These are phyloP conservation scores for Umbelopsis isabellina DNA, from an alignment of 192 early-diverging fungal genomes.

Conservation along the genomic window DNA sequence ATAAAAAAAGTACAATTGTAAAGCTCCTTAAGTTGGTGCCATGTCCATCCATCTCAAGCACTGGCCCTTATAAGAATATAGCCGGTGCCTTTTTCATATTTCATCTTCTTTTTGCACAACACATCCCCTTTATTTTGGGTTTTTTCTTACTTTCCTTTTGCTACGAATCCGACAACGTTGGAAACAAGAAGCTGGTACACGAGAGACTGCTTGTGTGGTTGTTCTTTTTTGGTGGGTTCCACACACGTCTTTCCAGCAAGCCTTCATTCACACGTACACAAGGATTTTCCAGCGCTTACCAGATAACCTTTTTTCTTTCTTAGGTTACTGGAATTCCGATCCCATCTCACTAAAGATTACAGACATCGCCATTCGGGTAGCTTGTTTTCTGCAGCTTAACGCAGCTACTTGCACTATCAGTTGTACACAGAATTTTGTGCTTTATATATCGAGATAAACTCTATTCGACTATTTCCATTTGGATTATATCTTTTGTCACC, in stretches of 20 bases:
- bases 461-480: neutral
- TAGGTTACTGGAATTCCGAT: neutral
- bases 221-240: conserved; percentile 3
- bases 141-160: no score
- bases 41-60: no score
- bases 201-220: neutral
- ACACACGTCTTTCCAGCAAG: conserved; percentile 12
- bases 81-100: no score
- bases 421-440: neutral
- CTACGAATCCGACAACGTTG: no score
- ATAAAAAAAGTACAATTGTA: no score
- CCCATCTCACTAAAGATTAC: neutral
- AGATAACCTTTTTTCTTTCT: neutral
- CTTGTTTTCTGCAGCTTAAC: conserved; percentile 7
- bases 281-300: neutral
- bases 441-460: neutral
- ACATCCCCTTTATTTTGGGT: no score
- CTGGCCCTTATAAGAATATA: no score
- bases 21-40: no score
- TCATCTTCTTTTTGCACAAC: no score
- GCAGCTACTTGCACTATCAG: neutral
- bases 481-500: no score
- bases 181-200: no score
- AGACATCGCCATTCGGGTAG: neutral
- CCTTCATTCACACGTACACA: conserved; percentile 20